phyloP scores from a whole-genome alignment of 768 basidiomycete species.

The Macrolepiota fuliginosa region DNA sequence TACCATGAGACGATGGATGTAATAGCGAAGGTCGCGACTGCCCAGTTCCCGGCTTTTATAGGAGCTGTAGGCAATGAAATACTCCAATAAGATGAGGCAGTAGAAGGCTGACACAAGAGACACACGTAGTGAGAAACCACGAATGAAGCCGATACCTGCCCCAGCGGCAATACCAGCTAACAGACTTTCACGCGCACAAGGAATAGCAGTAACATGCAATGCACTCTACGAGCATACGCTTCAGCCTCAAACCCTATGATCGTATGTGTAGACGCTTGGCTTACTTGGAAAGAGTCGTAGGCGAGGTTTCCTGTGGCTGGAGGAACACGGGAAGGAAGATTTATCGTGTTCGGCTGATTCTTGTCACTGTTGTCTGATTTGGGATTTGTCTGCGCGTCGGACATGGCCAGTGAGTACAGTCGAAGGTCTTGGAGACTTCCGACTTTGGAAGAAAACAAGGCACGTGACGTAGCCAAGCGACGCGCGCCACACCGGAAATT shows the following conservation, averaged over 20 bases:
- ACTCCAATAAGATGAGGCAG: neutral
- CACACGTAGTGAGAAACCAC: slow-evolving; percentile 65
- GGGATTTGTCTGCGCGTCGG: neutral
- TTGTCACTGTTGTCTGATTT: neutral
- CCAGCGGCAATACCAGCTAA: slow-evolving; percentile 81
- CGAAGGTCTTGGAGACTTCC: neutral
- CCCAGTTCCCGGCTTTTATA: slow-evolving; percentile 76
- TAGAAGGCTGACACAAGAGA: slow-evolving; percentile 10
- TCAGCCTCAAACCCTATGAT: neutral
- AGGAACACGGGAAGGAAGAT: slow-evolving; percentile 34
- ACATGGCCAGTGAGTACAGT: neutral
- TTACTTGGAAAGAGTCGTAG: slow-evolving; percentile 33
- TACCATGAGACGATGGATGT: slow-evolving; percentile 73
- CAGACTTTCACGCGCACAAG: slow-evolving; percentile 75
- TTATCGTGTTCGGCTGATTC: slow-evolving; percentile 8
- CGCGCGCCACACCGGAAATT: too few species aligned
- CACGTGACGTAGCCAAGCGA: too few species aligned
- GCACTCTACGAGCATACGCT: slow-evolving; percentile 41
- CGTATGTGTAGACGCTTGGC: neutral
- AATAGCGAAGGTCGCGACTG: slow-evolving; percentile 67
- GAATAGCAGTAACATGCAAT: slow-evolving; percentile 62
- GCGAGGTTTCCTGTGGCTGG: slow-evolving; percentile 36
- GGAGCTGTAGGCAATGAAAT: slow-evolving; percentile 37
- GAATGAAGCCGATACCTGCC: slow-evolving; percentile 70
- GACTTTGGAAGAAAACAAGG: neutral